phyloP scores from a whole-genome alignment of 2,329 filamentous ascomycete genomes.

The Rugonectria rugulosa region DNA sequence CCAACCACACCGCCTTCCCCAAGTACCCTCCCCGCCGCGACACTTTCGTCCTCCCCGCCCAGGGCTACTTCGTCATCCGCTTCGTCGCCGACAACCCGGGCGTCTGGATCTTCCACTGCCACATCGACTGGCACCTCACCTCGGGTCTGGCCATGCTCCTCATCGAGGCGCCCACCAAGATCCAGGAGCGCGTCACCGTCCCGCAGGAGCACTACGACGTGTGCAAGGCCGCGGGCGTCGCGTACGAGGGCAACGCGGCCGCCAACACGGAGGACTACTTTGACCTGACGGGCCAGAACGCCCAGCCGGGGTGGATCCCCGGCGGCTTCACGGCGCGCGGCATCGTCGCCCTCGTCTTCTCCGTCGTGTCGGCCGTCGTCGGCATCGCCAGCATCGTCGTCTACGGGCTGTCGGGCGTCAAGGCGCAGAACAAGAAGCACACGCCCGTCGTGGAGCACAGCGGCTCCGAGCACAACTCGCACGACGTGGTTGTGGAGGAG shows the following conservation, averaged over 20 bases:
- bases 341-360: slow-evolving; percentile 79
- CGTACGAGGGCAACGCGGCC: slow-evolving; percentile 74
- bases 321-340: slow-evolving; percentile 72
- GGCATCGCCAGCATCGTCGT: slow-evolving; percentile 50
- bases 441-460: slow-evolving; percentile 18
- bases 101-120: slow-evolving; percentile 80
- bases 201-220: slow-evolving; percentile 65
- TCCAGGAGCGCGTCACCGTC: slow-evolving; percentile 68
- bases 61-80: slow-evolving; percentile 73
- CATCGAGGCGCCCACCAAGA: slow-evolving; percentile 66
- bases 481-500: slow-evolving; percentile 12
- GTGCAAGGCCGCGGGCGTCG: slow-evolving; percentile 61
- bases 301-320: slow-evolving; percentile 62
- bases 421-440: slow-evolving; percentile 14
- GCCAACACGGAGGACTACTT: slow-evolving; percentile 71
- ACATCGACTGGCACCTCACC: slow-evolving; percentile 79
- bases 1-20: slow-evolving; percentile 54
- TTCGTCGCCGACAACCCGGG: slow-evolving; percentile 73
- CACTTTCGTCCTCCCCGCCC: slow-evolving; percentile 69
- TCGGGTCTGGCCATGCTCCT: slow-evolving; percentile 71
- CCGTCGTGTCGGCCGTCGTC: slow-evolving; percentile 70
- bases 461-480: slow-evolving; percentile 22
- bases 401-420: slow-evolving; percentile 18
- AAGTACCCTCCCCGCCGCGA: slow-evolving; percentile 71
- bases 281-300: slow-evolving; percentile 69